Percentiles rank a stretch among this genome's conserved stretches.
These are phyloP conservation scores for Diplocarpon rosae DNA, from an alignment of 2,329 filamentous ascomycete genomes.

Conservation along the genomic window DNA sequence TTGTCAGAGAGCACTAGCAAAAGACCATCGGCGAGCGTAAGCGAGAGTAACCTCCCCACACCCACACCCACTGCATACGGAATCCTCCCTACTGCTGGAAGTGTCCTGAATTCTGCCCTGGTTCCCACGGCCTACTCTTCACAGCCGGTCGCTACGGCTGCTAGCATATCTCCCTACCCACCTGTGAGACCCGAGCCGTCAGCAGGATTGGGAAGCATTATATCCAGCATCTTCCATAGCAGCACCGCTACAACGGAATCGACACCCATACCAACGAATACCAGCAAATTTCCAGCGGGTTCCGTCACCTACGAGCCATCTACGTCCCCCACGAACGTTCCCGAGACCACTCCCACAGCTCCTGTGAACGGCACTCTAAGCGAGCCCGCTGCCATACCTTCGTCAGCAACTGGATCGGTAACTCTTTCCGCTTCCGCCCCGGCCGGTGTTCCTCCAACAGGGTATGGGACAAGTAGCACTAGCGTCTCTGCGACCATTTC, in stretches of 20 bases:
- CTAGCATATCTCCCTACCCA: slow-evolving; percentile 2
- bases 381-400: background rate
- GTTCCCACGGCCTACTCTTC: background rate
- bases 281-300: background rate
- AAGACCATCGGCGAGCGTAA: too few relatives aligned
- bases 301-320: background rate
- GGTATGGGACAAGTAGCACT: too few relatives aligned
- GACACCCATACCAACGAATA: too few relatives aligned
- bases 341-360: background rate
- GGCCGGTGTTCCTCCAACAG: too few relatives aligned
- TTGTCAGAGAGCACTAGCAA: slow-evolving; percentile 3
- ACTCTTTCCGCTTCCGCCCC: too few relatives aligned
- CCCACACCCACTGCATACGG: background rate
- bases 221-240: slow-evolving; percentile 9
- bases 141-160: background rate
- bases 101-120: background rate
- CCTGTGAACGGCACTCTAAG: background rate
- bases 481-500: too few relatives aligned
- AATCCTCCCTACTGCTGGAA: background rate
- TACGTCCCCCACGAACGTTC: background rate
- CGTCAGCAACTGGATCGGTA: too few relatives aligned
- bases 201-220: slow-evolving; percentile 5
- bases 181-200: slow-evolving; percentile 1
- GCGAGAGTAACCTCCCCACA: background rate
- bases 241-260: background rate